A percentile compares a stretch with the other conserved stretches of the same genome.
Evolutionary conservation across 2,329 filamentous ascomycete species (phyloP).

Genomic region (Akanthomyces lecanii): DNA sequence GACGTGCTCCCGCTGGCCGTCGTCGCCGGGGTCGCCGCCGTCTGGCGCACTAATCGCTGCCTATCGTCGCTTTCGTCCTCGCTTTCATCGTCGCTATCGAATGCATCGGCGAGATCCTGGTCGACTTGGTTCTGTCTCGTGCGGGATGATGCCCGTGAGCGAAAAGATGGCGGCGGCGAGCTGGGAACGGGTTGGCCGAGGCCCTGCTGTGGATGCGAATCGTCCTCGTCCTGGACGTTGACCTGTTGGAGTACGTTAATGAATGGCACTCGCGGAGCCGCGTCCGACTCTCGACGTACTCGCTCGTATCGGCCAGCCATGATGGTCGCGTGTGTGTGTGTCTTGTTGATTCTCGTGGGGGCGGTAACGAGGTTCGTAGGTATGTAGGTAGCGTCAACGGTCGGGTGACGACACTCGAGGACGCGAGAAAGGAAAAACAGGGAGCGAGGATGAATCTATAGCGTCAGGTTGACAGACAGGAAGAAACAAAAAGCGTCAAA

Average conservation of each 20-base stretch:
- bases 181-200: constrained; percentile 42
- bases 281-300: constrained; percentile 36
- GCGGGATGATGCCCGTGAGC: constrained; percentile 67
- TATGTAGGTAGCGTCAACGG: not conserved
- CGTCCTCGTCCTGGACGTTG: constrained; percentile 55
- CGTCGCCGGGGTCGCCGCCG: constrained; percentile 34
- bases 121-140: constrained; percentile 53
- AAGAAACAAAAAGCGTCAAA: constrained; percentile 19
- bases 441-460: not conserved
- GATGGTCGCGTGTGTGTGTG: constrained; percentile 22
- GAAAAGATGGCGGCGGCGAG: constrained; percentile 79
- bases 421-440: not conserved
- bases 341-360: constrained; percentile 9
- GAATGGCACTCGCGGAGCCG: not conserved
- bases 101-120: constrained; percentile 84
- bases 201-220: constrained; percentile 25
- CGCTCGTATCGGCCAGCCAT: constrained; percentile 57
- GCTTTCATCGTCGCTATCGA: constrained; percentile 76
- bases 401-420: not conserved
- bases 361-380: not conserved
- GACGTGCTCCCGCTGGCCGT: constrained; percentile 10
- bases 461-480: not conserved
- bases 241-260: constrained; percentile 40
- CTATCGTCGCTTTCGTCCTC: constrained; percentile 72
- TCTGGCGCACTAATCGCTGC: constrained; percentile 77